These are phyloP conservation scores for Isabelozyma heimii DNA, from an alignment of 805 yeast genomes.

Conservation along the genomic window DNA sequence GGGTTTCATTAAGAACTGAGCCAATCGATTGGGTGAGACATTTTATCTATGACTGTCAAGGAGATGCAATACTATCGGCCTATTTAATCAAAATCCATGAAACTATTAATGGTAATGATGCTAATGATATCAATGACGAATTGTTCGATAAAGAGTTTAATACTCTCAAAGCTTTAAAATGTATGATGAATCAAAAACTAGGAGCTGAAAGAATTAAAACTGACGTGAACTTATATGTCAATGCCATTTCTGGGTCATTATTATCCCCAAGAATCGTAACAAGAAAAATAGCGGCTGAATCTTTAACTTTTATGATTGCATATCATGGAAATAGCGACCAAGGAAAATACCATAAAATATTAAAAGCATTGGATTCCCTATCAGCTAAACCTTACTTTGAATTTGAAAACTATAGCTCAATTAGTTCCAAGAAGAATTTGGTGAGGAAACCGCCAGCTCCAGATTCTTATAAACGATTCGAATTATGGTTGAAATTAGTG, in stretches of 20 bases:
- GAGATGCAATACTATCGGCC: conserved; percentile 72
- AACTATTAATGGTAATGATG: conserved; percentile 28
- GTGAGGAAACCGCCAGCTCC: conserved; percentile 36
- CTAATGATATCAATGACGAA: conserved; percentile 44
- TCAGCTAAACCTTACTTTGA: conserved; percentile 37
- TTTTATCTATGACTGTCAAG: conserved; percentile 72
- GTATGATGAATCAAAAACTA: conserved; percentile 61
- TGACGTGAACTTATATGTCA: conserved; percentile 43
- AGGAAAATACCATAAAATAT: conserved; percentile 54
- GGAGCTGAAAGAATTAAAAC: conserved; percentile 59
- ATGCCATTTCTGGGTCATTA: conserved; percentile 68
- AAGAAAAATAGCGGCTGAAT: conserved; percentile 75
- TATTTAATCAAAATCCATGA: conserved; percentile 52
- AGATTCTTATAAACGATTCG: conserved; percentile 49
- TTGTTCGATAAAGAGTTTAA: conserved; percentile 69
- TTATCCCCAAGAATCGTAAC: conserved; percentile 74
- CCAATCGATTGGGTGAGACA: conserved; percentile 75
- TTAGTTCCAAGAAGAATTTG: conserved; percentile 18
- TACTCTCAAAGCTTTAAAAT: conserved; percentile 74
- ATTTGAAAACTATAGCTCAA: conserved; percentile 27
- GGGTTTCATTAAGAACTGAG: conserved; percentile 92
- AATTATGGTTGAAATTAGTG: conserved; percentile 68
- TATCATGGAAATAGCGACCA: conserved; percentile 33
- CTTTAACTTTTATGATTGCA: conserved; percentile 50
- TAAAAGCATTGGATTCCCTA: conserved; percentile 49